These are phyloP conservation scores for Plenodomus biglobosus DNA, from an alignment of 2,329 filamentous ascomycete genomes.

Conservation along the genomic window DNA sequence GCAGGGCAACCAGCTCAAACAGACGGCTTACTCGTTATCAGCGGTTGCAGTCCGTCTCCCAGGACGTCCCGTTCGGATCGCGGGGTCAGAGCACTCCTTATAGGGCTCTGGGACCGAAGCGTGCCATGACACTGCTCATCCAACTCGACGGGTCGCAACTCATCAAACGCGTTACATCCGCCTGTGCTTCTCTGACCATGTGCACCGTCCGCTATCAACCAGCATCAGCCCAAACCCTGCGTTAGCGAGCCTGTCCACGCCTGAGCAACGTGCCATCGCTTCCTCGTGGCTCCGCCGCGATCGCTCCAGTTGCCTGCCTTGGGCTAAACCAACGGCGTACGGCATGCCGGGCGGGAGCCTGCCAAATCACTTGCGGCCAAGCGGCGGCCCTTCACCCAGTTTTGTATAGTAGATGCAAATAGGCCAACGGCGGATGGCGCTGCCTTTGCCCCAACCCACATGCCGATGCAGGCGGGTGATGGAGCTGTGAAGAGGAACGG, in stretches of 20 bases:
- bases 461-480: too few species aligned
- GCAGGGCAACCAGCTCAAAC: too few species aligned
- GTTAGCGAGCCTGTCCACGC: background rate
- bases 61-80: background rate
- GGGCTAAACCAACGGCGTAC: background rate
- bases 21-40: too few species aligned
- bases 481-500: too few species aligned
- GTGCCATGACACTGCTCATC: background rate
- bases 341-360: background rate
- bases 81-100: background rate
- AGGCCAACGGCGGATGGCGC: background rate
- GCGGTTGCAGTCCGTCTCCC: too few species aligned
- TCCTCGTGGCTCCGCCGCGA: background rate
- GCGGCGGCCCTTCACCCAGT: background rate
- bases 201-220: background rate
- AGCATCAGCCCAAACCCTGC: background rate
- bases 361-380: background rate
- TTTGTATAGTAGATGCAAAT: too few species aligned
- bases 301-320: background rate
- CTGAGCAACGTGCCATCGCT: constrained; percentile 1
- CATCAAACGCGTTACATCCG: background rate
- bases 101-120: background rate
- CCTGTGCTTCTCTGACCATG: background rate
- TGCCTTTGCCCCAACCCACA: background rate
- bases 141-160: background rate